Conservation (phyloP, 2,329 filamentous ascomycete species). For the Colletotrichum zoysiae region DNA sequence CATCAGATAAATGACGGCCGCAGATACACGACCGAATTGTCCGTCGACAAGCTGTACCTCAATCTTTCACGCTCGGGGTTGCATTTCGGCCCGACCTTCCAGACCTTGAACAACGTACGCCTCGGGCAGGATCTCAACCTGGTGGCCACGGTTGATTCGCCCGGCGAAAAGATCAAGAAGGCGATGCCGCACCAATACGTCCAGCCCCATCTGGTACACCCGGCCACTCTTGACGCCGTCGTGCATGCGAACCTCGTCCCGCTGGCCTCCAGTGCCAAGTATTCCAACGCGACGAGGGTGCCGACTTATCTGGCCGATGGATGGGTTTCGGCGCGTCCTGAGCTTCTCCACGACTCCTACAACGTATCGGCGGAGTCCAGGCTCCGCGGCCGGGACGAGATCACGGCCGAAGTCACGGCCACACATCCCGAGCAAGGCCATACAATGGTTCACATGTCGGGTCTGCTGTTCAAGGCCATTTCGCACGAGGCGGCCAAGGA, state of each 20-base stretch:
- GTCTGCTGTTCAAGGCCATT: constrained; percentile 43
- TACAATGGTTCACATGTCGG: constrained; percentile 41
- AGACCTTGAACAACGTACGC: constrained; percentile 36
- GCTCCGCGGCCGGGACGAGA: constrained; percentile 36
- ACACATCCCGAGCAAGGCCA: constrained; percentile 32
- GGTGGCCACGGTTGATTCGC: constrained; percentile 27
- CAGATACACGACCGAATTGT: constrained; percentile 6
- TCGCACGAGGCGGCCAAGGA: constrained; percentile 16
- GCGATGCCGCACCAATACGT: constrained; percentile 45
- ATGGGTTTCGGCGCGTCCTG: constrained; percentile 29
- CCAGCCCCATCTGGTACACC: constrained; percentile 51
- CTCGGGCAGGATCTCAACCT: constrained; percentile 24
- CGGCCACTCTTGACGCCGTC: constrained; percentile 51
- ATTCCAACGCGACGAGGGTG: constrained; percentile 24
- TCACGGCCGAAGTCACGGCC: constrained; percentile 39
- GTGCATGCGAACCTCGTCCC: constrained; percentile 48
- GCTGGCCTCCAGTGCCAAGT: constrained; percentile 11
- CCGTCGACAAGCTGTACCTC: constrained; percentile 40
- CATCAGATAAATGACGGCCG: neutral
- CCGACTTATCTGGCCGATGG: constrained; percentile 25
- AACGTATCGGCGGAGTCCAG: constrained; percentile 36
- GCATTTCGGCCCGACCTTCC: constrained; percentile 43
- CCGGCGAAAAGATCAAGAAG: constrained; percentile 16
- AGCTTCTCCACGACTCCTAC: constrained; percentile 40
- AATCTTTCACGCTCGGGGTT: constrained; percentile 39